These are phyloP conservation scores for Xylaria sp. DNA, from an alignment of 2,329 filamentous ascomycete species.

Conservation along the genomic window DNA sequence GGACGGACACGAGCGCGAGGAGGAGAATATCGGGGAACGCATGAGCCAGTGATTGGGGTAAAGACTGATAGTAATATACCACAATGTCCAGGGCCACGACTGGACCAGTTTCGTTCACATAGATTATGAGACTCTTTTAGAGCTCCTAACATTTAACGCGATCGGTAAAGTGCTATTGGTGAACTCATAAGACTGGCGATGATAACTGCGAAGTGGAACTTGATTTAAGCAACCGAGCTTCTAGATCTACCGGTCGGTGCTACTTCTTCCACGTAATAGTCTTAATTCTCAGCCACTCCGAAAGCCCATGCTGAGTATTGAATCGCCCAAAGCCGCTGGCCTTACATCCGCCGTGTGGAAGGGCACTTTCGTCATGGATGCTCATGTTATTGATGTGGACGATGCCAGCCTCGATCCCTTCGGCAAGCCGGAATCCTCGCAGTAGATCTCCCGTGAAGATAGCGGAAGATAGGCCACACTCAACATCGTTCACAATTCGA, in stretches of 20 bases:
- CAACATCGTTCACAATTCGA: conserved; percentile 72
- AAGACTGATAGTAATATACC: no score
- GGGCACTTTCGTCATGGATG: conserved; percentile 53
- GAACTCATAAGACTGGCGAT: no score
- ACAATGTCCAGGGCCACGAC: no score
- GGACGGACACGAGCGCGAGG: no score
- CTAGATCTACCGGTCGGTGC: background rate
- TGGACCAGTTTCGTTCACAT: no score
- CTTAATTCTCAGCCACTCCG: conserved; percentile 47
- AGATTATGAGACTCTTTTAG: no score
- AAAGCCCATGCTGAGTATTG: conserved; percentile 40
- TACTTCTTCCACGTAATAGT: conserved; percentile 47
- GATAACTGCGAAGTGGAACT: no score
- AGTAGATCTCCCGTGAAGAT: conserved; percentile 71
- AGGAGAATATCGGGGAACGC: no score
- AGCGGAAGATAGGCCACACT: conserved; percentile 71
- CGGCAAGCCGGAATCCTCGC: conserved; percentile 60
- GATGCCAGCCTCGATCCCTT: conserved; percentile 64
- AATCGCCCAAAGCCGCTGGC: conserved; percentile 56
- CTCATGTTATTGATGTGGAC: conserved; percentile 56
- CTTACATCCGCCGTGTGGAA: conserved; percentile 55
- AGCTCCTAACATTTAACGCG: no score
- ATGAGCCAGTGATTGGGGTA: no score
- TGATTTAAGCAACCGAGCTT: background rate
- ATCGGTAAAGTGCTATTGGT: no score